Evolutionary conservation across 2,329 filamentous ascomycete species (phyloP).

Genomic region (Colletotrichum sp.): DNA sequence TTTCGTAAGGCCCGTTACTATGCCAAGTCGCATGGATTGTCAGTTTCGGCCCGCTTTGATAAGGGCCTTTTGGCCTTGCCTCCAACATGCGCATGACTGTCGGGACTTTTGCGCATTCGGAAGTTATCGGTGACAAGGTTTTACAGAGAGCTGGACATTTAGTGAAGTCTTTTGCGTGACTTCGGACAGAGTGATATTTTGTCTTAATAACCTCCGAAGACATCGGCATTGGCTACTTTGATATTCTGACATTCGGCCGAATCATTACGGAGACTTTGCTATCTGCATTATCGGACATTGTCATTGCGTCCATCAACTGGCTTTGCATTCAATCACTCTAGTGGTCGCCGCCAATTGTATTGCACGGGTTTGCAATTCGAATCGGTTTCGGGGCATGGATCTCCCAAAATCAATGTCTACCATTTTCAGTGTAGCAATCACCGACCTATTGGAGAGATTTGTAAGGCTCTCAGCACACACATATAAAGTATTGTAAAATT

Average conservation of each 20-base stretch:
- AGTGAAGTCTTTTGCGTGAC: accelerated
- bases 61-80: background rate
- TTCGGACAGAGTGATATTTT: background rate
- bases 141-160: background rate
- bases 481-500: background rate
- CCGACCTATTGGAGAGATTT: too few relatives aligned
- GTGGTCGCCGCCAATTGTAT: background rate
- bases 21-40: background rate
- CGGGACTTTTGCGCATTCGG: background rate
- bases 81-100: background rate
- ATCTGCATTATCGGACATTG: background rate
- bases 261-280: background rate
- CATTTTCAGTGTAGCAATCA: too few relatives aligned
- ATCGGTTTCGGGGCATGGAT: background rate
- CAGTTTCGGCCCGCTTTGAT: background rate
- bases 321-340: background rate
- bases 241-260: background rate
- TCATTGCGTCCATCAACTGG: background rate
- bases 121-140: background rate
- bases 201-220: background rate
- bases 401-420: too few relatives aligned
- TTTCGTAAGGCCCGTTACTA: background rate
- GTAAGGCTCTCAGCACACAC: accelerated
- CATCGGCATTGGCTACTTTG: background rate
- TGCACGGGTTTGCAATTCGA: background rate